Conservation (phyloP, 139 green algal genomes). For the Chlamydomonas sp. region DNA sequence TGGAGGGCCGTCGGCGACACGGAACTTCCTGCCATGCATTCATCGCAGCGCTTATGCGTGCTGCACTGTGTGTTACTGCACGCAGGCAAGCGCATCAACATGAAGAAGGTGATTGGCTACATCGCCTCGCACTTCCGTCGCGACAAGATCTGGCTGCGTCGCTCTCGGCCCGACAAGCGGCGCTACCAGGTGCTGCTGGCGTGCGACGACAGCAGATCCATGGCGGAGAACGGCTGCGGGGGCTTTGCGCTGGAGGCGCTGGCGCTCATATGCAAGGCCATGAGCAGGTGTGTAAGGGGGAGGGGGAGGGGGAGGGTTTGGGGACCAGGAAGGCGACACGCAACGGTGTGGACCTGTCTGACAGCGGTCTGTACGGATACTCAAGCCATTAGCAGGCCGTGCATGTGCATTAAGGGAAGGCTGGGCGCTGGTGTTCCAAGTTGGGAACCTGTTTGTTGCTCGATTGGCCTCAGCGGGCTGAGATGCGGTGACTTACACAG, state of each 20-base stretch:
- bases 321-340: background rate
- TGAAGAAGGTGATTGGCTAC: conserved; percentile 99
- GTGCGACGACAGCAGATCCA: conserved; percentile 92
- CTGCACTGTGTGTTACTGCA: conserved; percentile 51
- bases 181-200: conserved; percentile 93
- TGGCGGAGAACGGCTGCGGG: conserved; percentile 91
- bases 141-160: conserved; percentile 99
- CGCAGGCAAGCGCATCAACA: conserved; percentile 96
- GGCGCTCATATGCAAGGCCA: conserved; percentile 84
- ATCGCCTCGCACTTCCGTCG: conserved; percentile 96
- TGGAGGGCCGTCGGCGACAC: too few species aligned
- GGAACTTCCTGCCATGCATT: too few species aligned
- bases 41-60: conserved; percentile 45
- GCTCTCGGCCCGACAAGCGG: conserved; percentile 93
- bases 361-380: background rate
- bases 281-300: conserved; percentile 83
- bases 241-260: conserved; percentile 93
- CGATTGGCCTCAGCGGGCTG: too few species aligned
- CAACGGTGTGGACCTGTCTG: background rate
- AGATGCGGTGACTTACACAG: too few species aligned
- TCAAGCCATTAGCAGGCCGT: background rate
- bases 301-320: conserved; percentile 20
- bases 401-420: background rate
- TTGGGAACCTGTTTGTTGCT: too few species aligned
- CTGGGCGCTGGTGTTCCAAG: background rate